Evolutionary conservation across 139 green algal species (phyloP), one percentile per base, ranked within the genome.

Genomic region (Picochlorum sp.): DNA sequence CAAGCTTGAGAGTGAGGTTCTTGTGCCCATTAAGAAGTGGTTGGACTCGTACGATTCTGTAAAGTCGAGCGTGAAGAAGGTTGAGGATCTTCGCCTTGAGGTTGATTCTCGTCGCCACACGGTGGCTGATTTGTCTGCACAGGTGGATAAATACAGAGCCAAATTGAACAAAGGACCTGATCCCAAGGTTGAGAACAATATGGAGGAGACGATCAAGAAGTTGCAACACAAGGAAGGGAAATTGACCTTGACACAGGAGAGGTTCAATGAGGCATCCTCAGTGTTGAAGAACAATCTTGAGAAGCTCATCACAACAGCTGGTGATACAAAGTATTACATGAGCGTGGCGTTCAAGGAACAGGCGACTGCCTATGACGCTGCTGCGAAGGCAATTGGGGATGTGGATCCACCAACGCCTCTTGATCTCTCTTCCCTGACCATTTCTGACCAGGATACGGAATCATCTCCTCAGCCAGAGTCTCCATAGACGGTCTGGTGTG

Each of bases 161-260:
- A 60, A 61, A 37, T 46, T 75, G 62, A 60, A 44, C 10, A 38
- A 56, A 24, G n/a, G 26, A 11, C 21, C n/a, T 18, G 51, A 64
- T 32, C 26, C 66, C 8, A 86, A 84, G 54, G 69, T 69, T 2
- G 76, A 86, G 54, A 49, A 72, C 18, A 68, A 84, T 54, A 58
- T 88, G 72, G 76, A 88, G 49, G 68, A 80, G 46, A 77, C 70
- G 45, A 61, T 76, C 20, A 73, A 75, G 37, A 73, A 70, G 44
- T 65, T 81, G 63, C 73, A 81, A 50, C 79, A 86, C 74, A 91
- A 89, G 71, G 74, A 84, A 37, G 77, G 81, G 44, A 91, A 92
- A 77, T 75, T 89, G 51, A 41, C 20, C 23, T 28, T 66, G n/a
- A 23, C 32, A 23, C 14, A 21, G 16, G 24, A 59, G 16, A 44